Percentiles rank a stretch among this genome's conserved stretches.
phyloP scores from a whole-genome alignment of 306 rosid species.

The Castanopsis chinensis region DNA sequence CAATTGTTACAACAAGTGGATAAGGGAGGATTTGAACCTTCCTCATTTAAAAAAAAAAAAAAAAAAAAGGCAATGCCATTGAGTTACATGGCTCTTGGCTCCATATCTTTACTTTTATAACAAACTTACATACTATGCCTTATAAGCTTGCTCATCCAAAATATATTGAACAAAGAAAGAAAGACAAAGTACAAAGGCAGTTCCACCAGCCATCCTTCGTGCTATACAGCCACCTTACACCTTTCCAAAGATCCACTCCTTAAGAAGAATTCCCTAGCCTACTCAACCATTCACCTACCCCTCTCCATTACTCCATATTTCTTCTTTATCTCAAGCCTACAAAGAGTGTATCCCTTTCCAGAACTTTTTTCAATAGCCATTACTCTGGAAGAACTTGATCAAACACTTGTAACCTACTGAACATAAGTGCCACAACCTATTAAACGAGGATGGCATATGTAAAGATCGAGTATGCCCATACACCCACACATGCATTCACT shows the following conservation, averaged over 20 bases:
- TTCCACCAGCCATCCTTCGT: too few species aligned
- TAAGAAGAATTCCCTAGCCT: background rate
- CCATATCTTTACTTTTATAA: too few species aligned
- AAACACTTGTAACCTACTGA: too few species aligned
- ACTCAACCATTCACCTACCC: background rate
- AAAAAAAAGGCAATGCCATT: too few species aligned
- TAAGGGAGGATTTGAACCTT: too few species aligned
- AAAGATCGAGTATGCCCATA: background rate
- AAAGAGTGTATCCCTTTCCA: background rate
- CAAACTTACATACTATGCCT: too few species aligned
- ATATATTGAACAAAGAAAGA: background rate
- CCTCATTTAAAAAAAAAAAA: too few species aligned
- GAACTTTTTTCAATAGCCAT: background rate
- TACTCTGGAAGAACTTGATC: background rate
- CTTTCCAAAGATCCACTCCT: background rate
- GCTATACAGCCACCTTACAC: too few species aligned
- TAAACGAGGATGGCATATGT: background rate
- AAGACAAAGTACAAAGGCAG: background rate
- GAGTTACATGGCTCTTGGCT: too few species aligned
- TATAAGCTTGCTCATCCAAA: too few species aligned
- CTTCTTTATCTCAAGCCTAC: background rate
- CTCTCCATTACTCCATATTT: background rate
- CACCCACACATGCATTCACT: background rate
- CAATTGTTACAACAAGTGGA: too few species aligned
- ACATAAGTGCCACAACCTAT: too few species aligned